Conservation (phyloP, 2,329 filamentous ascomycete genomes). For the Coniochaeta sp. region DNA sequence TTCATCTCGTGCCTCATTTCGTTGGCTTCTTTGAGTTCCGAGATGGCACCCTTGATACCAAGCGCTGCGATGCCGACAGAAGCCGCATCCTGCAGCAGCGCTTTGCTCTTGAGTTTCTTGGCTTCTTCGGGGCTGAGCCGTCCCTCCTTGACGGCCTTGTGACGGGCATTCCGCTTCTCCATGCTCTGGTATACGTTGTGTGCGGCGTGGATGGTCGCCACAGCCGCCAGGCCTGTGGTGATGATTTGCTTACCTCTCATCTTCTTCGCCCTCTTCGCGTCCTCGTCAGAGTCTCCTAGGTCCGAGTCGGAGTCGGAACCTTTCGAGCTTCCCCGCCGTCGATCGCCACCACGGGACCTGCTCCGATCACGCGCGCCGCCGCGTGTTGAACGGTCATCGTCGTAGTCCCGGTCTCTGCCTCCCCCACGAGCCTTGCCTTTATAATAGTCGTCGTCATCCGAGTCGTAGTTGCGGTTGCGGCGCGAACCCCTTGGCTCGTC, state of each 20-base stretch:
- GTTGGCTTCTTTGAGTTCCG: conserved; percentile 48
- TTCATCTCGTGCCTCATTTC: conserved; percentile 40
- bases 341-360: conserved; percentile 26
- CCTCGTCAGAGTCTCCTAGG: conserved; percentile 50
- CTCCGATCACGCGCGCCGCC: conserved; percentile 27
- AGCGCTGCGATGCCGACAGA: conserved; percentile 51
- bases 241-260: conserved; percentile 57
- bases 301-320: conserved; percentile 43
- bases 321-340: conserved; percentile 26
- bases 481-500: conserved; percentile 23
- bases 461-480: conserved; percentile 10
- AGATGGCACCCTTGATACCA: conserved; percentile 49
- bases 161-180: conserved; percentile 46
- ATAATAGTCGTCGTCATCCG: conserved; percentile 32
- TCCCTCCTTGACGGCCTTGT: conserved; percentile 47
- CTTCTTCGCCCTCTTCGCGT: conserved; percentile 45
- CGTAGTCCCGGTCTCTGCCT: conserved; percentile 32
- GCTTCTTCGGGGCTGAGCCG: conserved; percentile 42
- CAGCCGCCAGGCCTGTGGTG: conserved; percentile 47
- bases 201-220: conserved; percentile 54
- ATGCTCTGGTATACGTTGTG: conserved; percentile 52
- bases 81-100: conserved; percentile 50
- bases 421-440: conserved; percentile 28
- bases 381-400: conserved; percentile 33
- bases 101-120: conserved; percentile 49